phyloP scores from a whole-genome alignment of 2,329 filamentous ascomycete species.

The Colletotrichum camelliae region DNA sequence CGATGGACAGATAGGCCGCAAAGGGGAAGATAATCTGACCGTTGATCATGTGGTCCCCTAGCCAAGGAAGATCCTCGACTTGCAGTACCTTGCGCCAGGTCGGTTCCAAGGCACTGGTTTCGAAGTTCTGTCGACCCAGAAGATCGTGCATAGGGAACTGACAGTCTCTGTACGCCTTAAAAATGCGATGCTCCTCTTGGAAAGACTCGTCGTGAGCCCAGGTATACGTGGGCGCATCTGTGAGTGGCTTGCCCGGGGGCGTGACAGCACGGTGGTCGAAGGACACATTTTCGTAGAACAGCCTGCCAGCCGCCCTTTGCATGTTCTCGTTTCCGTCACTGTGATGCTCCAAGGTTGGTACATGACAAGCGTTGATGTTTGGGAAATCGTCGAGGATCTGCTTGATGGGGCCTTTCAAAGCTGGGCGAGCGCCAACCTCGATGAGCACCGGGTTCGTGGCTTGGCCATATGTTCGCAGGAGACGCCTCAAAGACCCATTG shows the following conservation, averaged over 20 bases:
- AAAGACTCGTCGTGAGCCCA: not conserved
- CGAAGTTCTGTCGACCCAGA: not conserved
- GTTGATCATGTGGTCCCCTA: not conserved
- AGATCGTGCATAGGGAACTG: not conserved
- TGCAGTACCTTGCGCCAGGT: not conserved
- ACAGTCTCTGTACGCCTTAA: not conserved
- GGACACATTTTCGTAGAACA: not conserved
- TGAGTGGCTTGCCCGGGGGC: not conserved
- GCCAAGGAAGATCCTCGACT: not conserved
- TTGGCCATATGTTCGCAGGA: not conserved
- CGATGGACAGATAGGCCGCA: not conserved
- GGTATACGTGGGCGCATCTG: not conserved
- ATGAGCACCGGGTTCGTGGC: constrained; percentile 2
- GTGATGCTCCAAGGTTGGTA: not conserved
- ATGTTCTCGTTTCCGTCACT: not conserved
- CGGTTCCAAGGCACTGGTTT: not conserved
- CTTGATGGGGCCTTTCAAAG: constrained; percentile 21
- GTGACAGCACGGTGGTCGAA: constrained; percentile 7
- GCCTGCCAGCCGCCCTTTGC: not conserved
- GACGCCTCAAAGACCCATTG: constrained; percentile 30
- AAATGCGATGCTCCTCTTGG: not conserved
- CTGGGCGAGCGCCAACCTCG: constrained; percentile 26
- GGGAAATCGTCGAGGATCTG: constrained; percentile 13
- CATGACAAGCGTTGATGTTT: not conserved
- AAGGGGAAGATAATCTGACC: not conserved